phyloP scores from a whole-genome alignment of 1,139 yeast genomes.

The Debaryomyces udenii region DNA sequence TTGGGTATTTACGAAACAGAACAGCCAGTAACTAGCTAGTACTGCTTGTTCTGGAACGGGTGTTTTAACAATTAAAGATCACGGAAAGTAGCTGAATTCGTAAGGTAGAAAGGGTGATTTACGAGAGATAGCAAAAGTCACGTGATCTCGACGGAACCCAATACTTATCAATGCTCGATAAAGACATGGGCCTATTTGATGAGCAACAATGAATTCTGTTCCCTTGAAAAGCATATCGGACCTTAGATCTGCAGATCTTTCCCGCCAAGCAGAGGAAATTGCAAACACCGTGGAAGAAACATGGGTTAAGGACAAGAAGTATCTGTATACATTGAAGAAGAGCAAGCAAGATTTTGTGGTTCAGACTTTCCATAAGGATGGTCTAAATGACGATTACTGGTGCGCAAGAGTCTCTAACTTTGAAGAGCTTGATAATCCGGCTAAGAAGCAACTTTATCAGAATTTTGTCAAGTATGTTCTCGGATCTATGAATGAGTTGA shows the following conservation, averaged over 20 bases:
- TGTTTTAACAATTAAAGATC: too few species aligned
- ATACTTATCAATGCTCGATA: not conserved
- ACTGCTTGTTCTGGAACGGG: not conserved
- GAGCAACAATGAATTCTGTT: slow-evolving; percentile 10
- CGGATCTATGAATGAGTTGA: slow-evolving; percentile 22
- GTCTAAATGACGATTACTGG: slow-evolving; percentile 25
- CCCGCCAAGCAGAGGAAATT: slow-evolving; percentile 11
- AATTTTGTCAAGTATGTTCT: slow-evolving; percentile 20
- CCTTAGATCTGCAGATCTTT: slow-evolving; percentile 9
- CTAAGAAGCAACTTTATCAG: slow-evolving; percentile 19
- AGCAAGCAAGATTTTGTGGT: slow-evolving; percentile 8
- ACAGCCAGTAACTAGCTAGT: too few species aligned
- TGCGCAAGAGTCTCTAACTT: slow-evolving; percentile 24
- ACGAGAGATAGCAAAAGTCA: too few species aligned
- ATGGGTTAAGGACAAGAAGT: slow-evolving; percentile 20
- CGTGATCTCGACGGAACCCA: too few species aligned
- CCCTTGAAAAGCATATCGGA: slow-evolving; percentile 11
- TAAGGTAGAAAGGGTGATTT: too few species aligned
- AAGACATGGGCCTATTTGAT: not conserved
- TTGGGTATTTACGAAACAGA: too few species aligned
- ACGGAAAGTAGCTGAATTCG: too few species aligned
- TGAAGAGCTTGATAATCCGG: slow-evolving; percentile 18
- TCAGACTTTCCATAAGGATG: slow-evolving; percentile 19
- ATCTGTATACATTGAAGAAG: slow-evolving; percentile 11
- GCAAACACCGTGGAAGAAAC: slow-evolving; percentile 14